Percentiles rank a stretch among this genome's conserved stretches.
These are phyloP conservation scores for Ogataea haglerorum DNA, from an alignment of 805 yeast species.

Conservation along the genomic window DNA sequence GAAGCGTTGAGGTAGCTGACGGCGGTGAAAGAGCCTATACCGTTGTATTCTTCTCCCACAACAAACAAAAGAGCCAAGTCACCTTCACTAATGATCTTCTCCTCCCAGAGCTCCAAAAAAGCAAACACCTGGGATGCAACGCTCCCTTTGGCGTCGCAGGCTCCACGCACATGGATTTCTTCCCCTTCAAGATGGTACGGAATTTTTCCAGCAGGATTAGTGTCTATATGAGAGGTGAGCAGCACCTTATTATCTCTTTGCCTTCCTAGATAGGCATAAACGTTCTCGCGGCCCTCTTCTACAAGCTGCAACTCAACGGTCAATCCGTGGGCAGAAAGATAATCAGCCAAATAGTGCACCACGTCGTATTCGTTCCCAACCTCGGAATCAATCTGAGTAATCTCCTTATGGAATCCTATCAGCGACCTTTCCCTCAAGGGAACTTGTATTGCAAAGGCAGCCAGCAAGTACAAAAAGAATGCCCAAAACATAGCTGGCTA, in stretches of 20 bases:
- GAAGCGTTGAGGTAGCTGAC: conserved; percentile 33
- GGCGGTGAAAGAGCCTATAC: conserved; percentile 52
- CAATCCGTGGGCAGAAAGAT: conserved; percentile 6
- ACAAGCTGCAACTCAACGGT: conserved; percentile 12
- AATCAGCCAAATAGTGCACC: conserved; percentile 1
- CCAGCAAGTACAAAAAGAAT: neutral
- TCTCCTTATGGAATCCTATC: conserved; percentile 6
- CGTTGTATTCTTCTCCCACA: conserved; percentile 62
- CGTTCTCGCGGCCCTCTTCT: conserved; percentile 35
- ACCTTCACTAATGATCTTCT: conserved; percentile 41
- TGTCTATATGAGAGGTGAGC: conserved; percentile 43
- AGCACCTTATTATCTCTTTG: conserved; percentile 45
- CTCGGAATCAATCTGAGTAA: conserved; percentile 9
- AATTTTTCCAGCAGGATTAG: conserved; percentile 37
- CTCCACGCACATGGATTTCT: conserved; percentile 55
- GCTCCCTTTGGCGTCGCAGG: conserved; percentile 60
- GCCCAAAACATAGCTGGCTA: neutral
- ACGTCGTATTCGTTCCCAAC: conserved; percentile 10
- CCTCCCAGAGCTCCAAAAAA: conserved; percentile 38
- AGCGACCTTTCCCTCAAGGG: neutral
- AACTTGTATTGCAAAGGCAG: neutral
- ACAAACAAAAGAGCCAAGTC: conserved; percentile 54
- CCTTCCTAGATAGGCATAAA: conserved; percentile 49
- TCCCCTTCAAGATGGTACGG: conserved; percentile 33
- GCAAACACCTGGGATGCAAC: conserved; percentile 55